Evolutionary conservation across 1,139 yeast species (phyloP), one percentile per base, ranked within the genome.

Genomic region (Candida pseudoviswanathii): DNA sequence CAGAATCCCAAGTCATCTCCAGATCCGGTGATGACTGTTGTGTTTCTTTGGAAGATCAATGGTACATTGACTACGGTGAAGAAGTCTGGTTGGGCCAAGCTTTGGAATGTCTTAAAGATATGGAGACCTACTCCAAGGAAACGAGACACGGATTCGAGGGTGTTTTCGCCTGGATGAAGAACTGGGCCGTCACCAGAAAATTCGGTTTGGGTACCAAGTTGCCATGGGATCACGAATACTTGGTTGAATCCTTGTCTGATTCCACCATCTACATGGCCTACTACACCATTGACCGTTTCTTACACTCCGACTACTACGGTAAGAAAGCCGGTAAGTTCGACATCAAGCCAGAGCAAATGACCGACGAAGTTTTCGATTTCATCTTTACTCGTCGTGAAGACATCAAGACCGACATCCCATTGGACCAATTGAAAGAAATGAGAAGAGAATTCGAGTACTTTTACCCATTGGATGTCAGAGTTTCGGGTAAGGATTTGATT

Each of bases 21-120:
- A 86, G 99, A 76, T 89, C 97, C 44, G 98, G 98, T 60, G 99
- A 94, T 67, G 94, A 86, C 52, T 94, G 99, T 80, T 84, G 94
- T 62, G 99, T 94, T 47, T 91, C 98, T 11, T 82, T 95, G 51
- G 98, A 95, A 74, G 99, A 95, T 73, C 99, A 95, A 78, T 95
- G 99, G 99, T 95, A 84, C 70, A 81, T 90, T 63, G 98, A 95
- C 69, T 95, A 95, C 65, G 99, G 99, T 80, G 99, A 95, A 81
- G 91, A 85, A 58, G 61, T 73, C 31, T 95, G 99, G 99, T 88
- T 88, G 66, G 70, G 77, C n/a, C 82, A 83, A 67, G 96, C 98
- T 49, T 77, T 86, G 56, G 95, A 88, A 60, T 88, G 96, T 67
- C 80, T 95, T 58, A 78, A 77, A 43, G 66, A 71, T 57, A 85